phyloP scores from a whole-genome alignment of 2,329 filamentous ascomycete species.

The Cyphellophora europaea region DNA sequence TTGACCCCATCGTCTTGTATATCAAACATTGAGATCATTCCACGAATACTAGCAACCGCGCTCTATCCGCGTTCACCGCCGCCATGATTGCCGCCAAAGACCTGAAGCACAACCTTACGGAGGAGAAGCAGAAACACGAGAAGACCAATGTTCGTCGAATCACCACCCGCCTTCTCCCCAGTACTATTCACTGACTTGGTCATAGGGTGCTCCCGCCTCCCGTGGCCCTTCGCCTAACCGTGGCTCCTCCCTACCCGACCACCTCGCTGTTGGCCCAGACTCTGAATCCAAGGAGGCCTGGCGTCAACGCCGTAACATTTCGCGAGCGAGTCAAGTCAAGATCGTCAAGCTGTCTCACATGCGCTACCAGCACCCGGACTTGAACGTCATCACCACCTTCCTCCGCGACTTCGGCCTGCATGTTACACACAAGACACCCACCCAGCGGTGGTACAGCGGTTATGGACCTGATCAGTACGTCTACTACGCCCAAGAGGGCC shows the following conservation, averaged over 20 bases:
- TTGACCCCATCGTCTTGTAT: no score
- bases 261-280: slow-evolving; percentile 14
- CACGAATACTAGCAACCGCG: no score
- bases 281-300: slow-evolving; percentile 13
- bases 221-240: slow-evolving; percentile 19
- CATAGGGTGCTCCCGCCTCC: slow-evolving; percentile 11
- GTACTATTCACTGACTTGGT: neutral
- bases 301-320: slow-evolving; percentile 25
- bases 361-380: slow-evolving; percentile 45
- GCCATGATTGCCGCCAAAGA: slow-evolving; percentile 13
- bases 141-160: slow-evolving; percentile 5
- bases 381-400: slow-evolving; percentile 39
- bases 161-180: neutral
- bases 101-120: slow-evolving; percentile 18
- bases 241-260: slow-evolving; percentile 17
- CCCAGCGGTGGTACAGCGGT: slow-evolving; percentile 32
- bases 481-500: slow-evolving; percentile 32
- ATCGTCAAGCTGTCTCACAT: slow-evolving; percentile 41
- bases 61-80: no score
- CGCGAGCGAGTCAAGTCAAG: slow-evolving; percentile 35
- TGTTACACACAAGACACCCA: slow-evolving; percentile 26
- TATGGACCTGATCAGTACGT: slow-evolving; percentile 36
- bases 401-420: slow-evolving; percentile 35
- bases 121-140: slow-evolving; percentile 13
- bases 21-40: no score